These are phyloP conservation scores for Fusarium piperis DNA, from an alignment of 2,329 filamentous ascomycete species.

Conservation along the genomic window DNA sequence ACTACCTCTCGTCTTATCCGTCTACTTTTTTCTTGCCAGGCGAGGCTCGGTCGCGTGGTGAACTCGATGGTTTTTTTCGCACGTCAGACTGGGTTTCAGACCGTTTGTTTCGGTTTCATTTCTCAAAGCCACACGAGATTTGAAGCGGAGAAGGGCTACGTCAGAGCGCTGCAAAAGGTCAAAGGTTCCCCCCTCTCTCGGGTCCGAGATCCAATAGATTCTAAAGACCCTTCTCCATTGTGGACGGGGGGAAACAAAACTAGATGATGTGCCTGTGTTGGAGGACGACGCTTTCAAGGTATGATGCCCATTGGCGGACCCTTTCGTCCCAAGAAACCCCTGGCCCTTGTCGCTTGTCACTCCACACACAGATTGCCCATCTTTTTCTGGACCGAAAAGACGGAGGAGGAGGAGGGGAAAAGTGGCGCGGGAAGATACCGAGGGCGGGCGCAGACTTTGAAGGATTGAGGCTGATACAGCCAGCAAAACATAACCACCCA, in stretches of 20 bases:
- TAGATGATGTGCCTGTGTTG: neutral
- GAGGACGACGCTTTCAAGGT: neutral
- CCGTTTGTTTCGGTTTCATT: conserved; percentile 35
- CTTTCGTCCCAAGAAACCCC: conserved; percentile 6
- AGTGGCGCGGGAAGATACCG: conserved; percentile 29
- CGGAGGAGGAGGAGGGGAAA: neutral
- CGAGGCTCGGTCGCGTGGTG: neutral
- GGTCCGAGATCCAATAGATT: conserved; percentile 2
- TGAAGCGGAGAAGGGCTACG: neutral
- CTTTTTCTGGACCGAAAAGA: conserved; percentile 30
- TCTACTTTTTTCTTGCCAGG: neutral
- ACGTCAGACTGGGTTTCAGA: conserved; percentile 33
- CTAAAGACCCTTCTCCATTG: neutral
- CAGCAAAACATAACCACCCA: neutral
- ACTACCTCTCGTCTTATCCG: neutral
- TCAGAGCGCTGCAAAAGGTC: neutral
- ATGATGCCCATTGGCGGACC: neutral
- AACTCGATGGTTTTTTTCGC: neutral
- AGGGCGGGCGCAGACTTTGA: neutral
- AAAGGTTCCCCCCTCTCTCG: neutral
- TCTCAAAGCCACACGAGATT: neutral
- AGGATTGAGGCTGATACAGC: conserved; percentile 1
- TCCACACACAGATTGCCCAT: conserved; percentile 17
- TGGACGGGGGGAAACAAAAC: conserved; percentile 4
- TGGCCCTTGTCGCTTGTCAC: conserved; percentile 12